Conservation (phyloP, 1,284 basidiomycete genomes). For the Ceratobasidium sp. region DNA sequence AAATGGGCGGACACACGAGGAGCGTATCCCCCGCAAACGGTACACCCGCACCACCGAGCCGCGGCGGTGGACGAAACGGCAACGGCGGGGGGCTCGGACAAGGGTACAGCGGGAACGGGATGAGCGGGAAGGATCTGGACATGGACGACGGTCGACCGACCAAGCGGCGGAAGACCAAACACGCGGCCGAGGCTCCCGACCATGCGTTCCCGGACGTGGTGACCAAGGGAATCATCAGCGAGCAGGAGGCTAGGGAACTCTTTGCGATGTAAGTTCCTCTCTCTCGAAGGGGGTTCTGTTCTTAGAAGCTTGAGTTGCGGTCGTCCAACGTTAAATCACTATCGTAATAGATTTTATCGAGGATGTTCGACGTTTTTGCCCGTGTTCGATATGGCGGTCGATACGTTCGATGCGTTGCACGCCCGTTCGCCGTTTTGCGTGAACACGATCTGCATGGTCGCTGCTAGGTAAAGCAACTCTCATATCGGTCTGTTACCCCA, state of each 20-base stretch:
- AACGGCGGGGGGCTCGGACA: not conserved
- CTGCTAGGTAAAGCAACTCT: slow-evolving; percentile 66
- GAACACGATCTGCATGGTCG: slow-evolving; percentile 90
- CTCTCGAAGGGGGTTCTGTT: not conserved
- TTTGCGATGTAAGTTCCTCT: slow-evolving; percentile 76
- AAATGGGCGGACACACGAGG: slow-evolving; percentile 34
- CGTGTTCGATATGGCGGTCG: slow-evolving; percentile 80
- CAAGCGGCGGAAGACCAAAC: slow-evolving; percentile 78
- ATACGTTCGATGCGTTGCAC: slow-evolving; percentile 84
- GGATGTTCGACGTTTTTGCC: slow-evolving; percentile 92
- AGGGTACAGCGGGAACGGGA: not conserved
- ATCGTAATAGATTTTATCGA: slow-evolving; percentile 73
- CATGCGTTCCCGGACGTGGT: slow-evolving; percentile 67
- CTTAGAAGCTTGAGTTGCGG: too few species aligned
- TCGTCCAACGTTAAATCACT: too few species aligned
- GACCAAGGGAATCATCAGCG: slow-evolving; percentile 80
- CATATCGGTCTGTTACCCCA: not conserved
- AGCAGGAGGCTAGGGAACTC: slow-evolving; percentile 83
- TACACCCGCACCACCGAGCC: slow-evolving; percentile 74
- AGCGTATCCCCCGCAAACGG: slow-evolving; percentile 24
- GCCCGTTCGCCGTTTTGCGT: slow-evolving; percentile 87
- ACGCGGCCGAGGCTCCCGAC: slow-evolving; percentile 53
- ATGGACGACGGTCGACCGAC: slow-evolving; percentile 62
- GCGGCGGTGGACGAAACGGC: slow-evolving; percentile 51
- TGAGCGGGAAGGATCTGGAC: not conserved